Evolutionary conservation across 1,284 basidiomycete genomes (phyloP).

Genomic region (Sanghuangporus sanghuang): DNA sequence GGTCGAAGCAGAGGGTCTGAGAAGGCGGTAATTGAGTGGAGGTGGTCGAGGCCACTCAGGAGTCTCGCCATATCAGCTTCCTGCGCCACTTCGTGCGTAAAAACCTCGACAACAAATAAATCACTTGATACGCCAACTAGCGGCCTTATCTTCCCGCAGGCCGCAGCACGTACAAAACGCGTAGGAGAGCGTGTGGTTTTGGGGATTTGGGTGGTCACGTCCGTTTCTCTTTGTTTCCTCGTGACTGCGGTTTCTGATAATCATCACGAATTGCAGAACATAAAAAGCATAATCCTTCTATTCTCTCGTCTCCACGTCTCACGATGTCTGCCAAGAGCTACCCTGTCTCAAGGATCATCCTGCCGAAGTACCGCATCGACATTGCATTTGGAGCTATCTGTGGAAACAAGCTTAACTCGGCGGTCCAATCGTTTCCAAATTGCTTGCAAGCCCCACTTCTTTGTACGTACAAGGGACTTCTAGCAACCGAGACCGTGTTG

Average conservation of each 20-base stretch:
- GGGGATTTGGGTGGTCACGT: neutral
- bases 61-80: neutral
- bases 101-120: neutral
- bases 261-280: too few species aligned
- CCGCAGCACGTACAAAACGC: neutral
- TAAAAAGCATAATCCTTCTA: too few species aligned
- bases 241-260: too few species aligned
- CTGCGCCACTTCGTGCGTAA: constrained; percentile 1
- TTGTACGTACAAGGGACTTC: neutral
- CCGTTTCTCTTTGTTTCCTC: neutral
- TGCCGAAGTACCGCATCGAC: too few species aligned
- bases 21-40: neutral
- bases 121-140: neutral
- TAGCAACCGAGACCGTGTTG: neutral
- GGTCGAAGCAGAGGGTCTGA: neutral
- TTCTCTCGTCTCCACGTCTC: too few species aligned
- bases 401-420: too few species aligned
- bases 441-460: neutral
- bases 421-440: too few species aligned
- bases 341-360: too few species aligned
- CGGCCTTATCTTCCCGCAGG: neutral
- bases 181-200: neutral
- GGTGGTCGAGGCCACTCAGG: neutral
- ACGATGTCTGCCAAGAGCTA: too few species aligned
- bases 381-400: too few species aligned